phyloP scores from a whole-genome alignment of 345 rosid genomes.

The Eucalyptus sp. region DNA sequence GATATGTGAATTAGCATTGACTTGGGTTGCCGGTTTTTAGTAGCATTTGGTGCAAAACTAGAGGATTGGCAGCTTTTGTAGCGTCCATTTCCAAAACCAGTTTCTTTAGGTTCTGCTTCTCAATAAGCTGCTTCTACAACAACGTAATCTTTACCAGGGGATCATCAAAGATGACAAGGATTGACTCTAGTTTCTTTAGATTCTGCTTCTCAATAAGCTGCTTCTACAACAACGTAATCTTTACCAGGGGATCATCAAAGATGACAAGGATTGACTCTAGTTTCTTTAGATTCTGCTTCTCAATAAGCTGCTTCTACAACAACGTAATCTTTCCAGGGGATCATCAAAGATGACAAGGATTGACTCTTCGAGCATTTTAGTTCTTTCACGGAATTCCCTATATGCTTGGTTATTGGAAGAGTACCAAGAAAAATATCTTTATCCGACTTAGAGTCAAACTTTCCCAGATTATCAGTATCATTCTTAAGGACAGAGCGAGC shows the following conservation, averaged over 20 bases:
- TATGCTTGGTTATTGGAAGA: neutral
- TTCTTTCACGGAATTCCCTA: neutral
- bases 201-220: too few species aligned
- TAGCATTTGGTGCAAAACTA: fast-evolving
- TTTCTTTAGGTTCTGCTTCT: neutral
- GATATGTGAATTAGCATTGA: neutral
- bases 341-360: too few species aligned
- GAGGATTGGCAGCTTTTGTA: neutral
- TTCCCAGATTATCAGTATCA: neutral
- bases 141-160: neutral
- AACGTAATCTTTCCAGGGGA: too few species aligned
- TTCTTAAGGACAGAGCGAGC: neutral
- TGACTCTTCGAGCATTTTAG: neutral
- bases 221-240: too few species aligned
- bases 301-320: too few species aligned
- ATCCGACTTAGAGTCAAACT: neutral
- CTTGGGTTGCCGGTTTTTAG: neutral
- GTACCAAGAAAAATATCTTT: neutral
- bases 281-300: too few species aligned
- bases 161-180: neutral
- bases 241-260: neutral
- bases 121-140: neutral
- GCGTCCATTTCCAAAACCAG: neutral
- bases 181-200: too few species aligned
- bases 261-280: neutral